These are phyloP conservation scores for Phaffomyces antillensis DNA, from an alignment of 805 yeast species.

Conservation along the genomic window DNA sequence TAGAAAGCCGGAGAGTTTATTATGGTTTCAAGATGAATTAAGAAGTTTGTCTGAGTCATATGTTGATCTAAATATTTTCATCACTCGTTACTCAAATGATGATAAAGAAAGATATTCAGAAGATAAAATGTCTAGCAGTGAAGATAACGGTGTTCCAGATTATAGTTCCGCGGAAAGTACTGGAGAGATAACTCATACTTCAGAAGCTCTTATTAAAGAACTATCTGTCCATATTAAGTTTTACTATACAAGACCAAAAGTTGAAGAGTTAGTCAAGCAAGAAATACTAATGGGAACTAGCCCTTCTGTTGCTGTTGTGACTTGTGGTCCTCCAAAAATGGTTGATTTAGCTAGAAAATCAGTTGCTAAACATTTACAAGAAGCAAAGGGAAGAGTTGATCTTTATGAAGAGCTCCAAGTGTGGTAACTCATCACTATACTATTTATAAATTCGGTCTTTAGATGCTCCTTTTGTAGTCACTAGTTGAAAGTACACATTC, in stretches of 20 bases:
- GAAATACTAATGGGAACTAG: conserved; percentile 29
- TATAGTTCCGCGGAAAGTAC: neutral
- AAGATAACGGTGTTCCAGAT: neutral
- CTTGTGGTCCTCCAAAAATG: conserved; percentile 58
- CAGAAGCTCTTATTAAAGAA: neutral
- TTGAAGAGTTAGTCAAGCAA: conserved; percentile 23
- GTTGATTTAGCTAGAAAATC: conserved; percentile 46
- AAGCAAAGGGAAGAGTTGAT: conserved; percentile 46
- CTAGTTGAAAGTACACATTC: no score
- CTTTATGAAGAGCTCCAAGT: conserved; percentile 69
- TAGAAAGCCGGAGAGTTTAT: neutral
- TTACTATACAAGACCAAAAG: neutral
- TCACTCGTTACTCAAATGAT: neutral
- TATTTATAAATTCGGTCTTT: no score
- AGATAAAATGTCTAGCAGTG: neutral
- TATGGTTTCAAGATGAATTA: neutral
- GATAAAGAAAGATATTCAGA: neutral
- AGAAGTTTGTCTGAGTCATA: neutral
- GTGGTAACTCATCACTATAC: conserved; percentile 37
- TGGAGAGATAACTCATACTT: neutral
- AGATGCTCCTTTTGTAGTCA: no score
- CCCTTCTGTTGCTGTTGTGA: conserved; percentile 40
- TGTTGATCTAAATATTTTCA: neutral
- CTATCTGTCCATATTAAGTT: neutral
- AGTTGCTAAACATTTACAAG: conserved; percentile 35